Conservation (phyloP, 2,329 filamentous ascomycete species). For the Knoxdaviesia capensis region DNA sequence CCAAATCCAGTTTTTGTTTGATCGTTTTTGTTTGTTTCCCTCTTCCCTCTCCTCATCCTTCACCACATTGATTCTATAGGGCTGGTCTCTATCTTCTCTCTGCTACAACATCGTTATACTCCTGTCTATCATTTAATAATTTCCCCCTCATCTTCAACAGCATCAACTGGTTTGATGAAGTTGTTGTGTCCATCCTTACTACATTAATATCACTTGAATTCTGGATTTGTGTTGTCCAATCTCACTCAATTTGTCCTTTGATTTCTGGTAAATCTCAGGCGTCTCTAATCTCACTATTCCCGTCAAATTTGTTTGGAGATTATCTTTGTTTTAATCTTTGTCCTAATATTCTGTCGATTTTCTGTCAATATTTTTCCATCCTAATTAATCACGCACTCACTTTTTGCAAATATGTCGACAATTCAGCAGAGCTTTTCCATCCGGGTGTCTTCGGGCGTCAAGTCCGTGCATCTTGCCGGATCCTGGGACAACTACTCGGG, state of each 20-base stretch:
- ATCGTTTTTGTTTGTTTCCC: slow-evolving; percentile 21
- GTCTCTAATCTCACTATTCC: too few species aligned
- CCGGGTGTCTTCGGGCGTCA: slow-evolving; percentile 87
- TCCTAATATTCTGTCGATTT: too few species aligned
- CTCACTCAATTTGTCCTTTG: too few species aligned
- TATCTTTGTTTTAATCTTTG: too few species aligned
- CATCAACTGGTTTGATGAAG: too few species aligned
- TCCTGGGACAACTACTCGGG: slow-evolving; percentile 96
- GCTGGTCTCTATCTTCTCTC: slow-evolving; percentile 29
- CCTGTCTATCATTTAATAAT: slow-evolving; percentile 8
- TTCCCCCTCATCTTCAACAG: too few species aligned
- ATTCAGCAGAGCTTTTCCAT: slow-evolving; percentile 91
- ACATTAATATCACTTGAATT: too few species aligned
- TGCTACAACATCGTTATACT: slow-evolving; percentile 6
- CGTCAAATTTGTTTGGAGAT: too few species aligned
- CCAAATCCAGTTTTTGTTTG: slow-evolving; percentile 27
- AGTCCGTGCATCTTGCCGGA: slow-evolving; percentile 91
- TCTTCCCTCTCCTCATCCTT: slow-evolving; percentile 16
- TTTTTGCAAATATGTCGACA: slow-evolving; percentile 48
- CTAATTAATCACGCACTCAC: slow-evolving; percentile 4
- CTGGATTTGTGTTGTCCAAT: too few species aligned
- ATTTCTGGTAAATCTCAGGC: too few species aligned
- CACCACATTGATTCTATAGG: slow-evolving; percentile 21
- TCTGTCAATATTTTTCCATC: neutral
- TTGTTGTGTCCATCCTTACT: too few species aligned